phyloP scores from a whole-genome alignment of 2,329 filamentous ascomycete genomes.

The Epichloe coenophiala region DNA sequence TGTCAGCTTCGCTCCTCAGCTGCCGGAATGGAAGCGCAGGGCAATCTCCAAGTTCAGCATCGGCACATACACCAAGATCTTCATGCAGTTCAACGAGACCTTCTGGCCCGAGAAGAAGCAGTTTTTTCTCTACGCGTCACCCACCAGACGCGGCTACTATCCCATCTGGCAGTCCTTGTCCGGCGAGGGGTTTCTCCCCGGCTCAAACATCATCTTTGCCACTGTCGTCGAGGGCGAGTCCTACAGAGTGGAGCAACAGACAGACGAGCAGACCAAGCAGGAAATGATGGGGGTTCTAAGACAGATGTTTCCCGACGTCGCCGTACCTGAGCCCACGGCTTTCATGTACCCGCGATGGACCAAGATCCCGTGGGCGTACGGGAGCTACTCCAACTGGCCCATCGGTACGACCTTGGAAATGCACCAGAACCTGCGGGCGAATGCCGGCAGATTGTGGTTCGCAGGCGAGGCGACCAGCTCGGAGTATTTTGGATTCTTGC shows the following conservation, averaged over 20 bases:
- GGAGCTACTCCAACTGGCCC: constrained; percentile 58
- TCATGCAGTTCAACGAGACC: constrained; percentile 52
- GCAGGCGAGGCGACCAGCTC: constrained; percentile 51
- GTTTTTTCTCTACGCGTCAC: constrained; percentile 33
- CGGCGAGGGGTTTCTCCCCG: constrained; percentile 41
- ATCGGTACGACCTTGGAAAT: constrained; percentile 46
- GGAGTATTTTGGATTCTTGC: constrained; percentile 52
- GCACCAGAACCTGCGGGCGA: constrained; percentile 57
- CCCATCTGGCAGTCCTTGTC: constrained; percentile 50
- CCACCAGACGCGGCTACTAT: constrained; percentile 27
- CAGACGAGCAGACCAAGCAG: constrained; percentile 40
- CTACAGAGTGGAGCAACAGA: constrained; percentile 44
- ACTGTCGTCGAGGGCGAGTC: constrained; percentile 45
- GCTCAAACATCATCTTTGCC: constrained; percentile 51
- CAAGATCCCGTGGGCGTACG: constrained; percentile 31
- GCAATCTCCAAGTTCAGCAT: constrained; percentile 53
- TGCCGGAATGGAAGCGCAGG: constrained; percentile 51
- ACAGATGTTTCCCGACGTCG: constrained; percentile 44
- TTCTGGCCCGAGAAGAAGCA: constrained; percentile 43
- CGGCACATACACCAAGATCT: constrained; percentile 63
- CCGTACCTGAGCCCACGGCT: constrained; percentile 43
- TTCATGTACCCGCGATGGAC: constrained; percentile 42
- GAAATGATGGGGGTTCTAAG: constrained; percentile 44
- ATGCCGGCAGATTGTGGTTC: constrained; percentile 47
- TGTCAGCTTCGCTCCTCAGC: constrained; percentile 41